These are phyloP conservation scores for Radiomyces spectabilis DNA, from an alignment of 192 early-diverging fungal species.

Conservation along the genomic window DNA sequence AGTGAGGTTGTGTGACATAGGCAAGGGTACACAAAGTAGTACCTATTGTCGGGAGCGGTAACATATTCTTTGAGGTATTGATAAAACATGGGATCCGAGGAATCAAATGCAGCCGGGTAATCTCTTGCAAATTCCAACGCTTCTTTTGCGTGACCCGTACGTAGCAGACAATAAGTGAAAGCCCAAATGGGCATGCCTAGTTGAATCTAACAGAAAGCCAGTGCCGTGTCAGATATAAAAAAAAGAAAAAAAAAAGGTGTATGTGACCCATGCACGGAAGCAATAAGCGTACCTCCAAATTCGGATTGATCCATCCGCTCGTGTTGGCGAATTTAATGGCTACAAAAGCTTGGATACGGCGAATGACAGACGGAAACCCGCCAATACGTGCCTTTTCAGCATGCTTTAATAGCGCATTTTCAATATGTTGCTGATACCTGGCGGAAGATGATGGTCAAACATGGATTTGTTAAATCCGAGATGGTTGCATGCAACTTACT, in stretches of 20 bases:
- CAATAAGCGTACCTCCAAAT: conserved; percentile 25
- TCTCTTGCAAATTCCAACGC: conserved; percentile 62
- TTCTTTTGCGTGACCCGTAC: conserved; percentile 63
- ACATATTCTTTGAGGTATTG: conserved; percentile 64
- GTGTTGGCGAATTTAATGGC: conserved; percentile 59
- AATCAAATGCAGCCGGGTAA: conserved; percentile 47
- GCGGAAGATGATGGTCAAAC: not conserved
- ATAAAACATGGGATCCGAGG: conserved; percentile 60
- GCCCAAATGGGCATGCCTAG: conserved; percentile 76
- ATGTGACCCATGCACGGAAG: too few species aligned
- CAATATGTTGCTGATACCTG: conserved; percentile 39
- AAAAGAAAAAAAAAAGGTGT: too few species aligned
- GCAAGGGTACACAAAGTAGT: too few species aligned
- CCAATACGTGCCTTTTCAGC: conserved; percentile 64
- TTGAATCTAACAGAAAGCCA: conserved; percentile 34
- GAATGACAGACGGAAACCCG: conserved; percentile 71
- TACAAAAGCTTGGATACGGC: conserved; percentile 65
- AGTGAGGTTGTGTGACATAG: not conserved
- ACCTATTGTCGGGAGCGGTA: conserved; percentile 32
- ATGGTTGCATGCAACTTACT: conserved; percentile 24
- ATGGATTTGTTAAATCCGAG: not conserved
- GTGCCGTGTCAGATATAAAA: too few species aligned
- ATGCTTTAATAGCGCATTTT: conserved; percentile 46
- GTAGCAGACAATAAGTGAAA: conserved; percentile 74
- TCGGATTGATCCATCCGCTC: conserved; percentile 30